Base-by-base conservation (phyloP, 2,329 filamentous ascomycete species). In the Aspergillus fischeri region DNA sequence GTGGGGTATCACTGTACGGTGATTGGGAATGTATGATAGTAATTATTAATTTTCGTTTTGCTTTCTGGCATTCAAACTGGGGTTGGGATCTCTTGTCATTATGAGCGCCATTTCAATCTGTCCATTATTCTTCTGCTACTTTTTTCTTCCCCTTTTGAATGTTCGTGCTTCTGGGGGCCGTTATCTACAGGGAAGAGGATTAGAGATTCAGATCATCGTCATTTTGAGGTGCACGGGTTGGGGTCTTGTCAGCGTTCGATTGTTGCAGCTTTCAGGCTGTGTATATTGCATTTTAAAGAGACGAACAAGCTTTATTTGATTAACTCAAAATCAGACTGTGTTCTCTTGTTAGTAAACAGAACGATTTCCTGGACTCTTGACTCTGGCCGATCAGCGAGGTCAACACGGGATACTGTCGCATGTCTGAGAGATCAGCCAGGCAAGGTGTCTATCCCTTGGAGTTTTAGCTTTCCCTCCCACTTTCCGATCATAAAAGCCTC, bases 1-100 rank as follows among this genome's bases (percentile, higher is more conserved):
- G 25, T 51, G 27, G 42, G 35, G 32, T 45, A 52, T 51, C 49
- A 42, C 44, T 38, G 24, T 38, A 45, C 51, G 50, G 45, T 11
- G 38, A 25, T n/a, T n/a, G 44, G 20, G 17, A 25, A 52, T 65
- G 60, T 62, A 61, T 61, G 59, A 63, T 67, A 59, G 57, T 62
- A 47, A 56, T 48, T 53, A 47, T 53, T 62, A 52, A 52, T 56
- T 54, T 56, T 60, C 11, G 11, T 55, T 60, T 62, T 42, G 44
- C 32, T 28, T 47, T 45, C 21, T 53, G 42, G 44, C 44, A 47
- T 47, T 38, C 21, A 47, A 47, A 52, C 54, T 25, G 52, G 27
- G 49, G 41, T 48, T 17, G 49, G 41, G 25, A 41, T 17, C 8
- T 21, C 21, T 27, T 52, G 42, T 7, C 11, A 38, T 41, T 21